Conservation (phyloP, 2,329 filamentous ascomycete species). For the Pseudogymnoascus sp. region DNA sequence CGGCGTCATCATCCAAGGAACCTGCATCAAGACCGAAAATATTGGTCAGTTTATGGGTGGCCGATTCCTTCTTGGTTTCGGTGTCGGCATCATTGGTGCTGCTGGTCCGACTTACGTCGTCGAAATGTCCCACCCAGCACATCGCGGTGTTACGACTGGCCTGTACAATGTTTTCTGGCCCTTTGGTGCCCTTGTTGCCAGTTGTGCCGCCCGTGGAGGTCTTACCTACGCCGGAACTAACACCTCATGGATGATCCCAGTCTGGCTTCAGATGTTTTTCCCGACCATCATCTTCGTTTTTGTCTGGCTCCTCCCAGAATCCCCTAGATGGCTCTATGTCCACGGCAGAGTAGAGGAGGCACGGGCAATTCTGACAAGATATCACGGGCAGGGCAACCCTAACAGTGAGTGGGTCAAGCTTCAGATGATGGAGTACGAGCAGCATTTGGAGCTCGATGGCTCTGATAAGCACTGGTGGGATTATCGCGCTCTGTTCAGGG, state of each 20-base stretch:
- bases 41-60: conserved; percentile 47
- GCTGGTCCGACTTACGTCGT: conserved; percentile 55
- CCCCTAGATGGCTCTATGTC: conserved; percentile 54
- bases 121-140: conserved; percentile 54
- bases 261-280: conserved; percentile 42
- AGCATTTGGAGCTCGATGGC: conserved; percentile 31
- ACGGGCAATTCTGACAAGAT: conserved; percentile 45
- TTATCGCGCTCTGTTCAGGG: conserved; percentile 8
- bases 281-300: conserved; percentile 39
- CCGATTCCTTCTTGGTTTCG: conserved; percentile 46
- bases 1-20: conserved; percentile 42
- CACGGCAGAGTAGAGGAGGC: conserved; percentile 47
- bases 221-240: conserved; percentile 29
- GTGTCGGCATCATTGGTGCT: conserved; percentile 49
- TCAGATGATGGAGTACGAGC: conserved; percentile 41
- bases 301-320: conserved; percentile 52
- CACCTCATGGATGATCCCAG: conserved; percentile 44
- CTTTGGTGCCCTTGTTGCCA: conserved; percentile 30
- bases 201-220: conserved; percentile 43
- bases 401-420: conserved; percentile 45
- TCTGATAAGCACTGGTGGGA: conserved; percentile 11
- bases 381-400: conserved; percentile 46
- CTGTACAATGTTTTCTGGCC: conserved; percentile 40
- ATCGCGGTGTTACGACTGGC: conserved; percentile 52
- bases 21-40: conserved; percentile 31